phyloP scores from a whole-genome alignment of 1,284 basidiomycete species.

The Puccinia coronata region DNA sequence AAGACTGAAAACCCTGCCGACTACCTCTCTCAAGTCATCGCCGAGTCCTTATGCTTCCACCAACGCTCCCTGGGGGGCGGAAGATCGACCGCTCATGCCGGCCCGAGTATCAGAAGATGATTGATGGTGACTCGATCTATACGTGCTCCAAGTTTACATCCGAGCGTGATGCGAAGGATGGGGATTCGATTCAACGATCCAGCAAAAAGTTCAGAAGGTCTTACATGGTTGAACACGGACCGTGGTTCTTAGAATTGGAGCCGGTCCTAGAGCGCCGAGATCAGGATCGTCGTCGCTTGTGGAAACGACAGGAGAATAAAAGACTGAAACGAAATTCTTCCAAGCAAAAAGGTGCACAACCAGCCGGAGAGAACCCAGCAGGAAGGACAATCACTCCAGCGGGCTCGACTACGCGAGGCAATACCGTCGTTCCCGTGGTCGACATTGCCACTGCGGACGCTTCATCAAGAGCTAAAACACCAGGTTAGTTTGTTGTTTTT shows the following conservation, averaged over 20 bases:
- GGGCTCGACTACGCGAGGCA: not conserved
- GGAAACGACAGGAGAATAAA: conserved; percentile 23
- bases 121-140: conserved; percentile 37
- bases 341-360: not conserved
- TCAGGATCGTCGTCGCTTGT: conserved; percentile 13
- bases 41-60: not conserved
- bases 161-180: not conserved
- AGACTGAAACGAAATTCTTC: not conserved
- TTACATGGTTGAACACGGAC: not conserved
- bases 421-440: not conserved
- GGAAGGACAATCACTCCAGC: not conserved
- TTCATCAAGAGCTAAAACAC: not conserved
- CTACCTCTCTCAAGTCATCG: not conserved
- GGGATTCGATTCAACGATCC: not conserved
- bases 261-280: conserved; percentile 19
- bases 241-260: conserved; percentile 15
- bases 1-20: no score
- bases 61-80: not conserved
- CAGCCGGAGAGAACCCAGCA: not conserved
- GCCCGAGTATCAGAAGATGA: conserved; percentile 23
- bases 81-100: conserved; percentile 19
- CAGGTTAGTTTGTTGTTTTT: not conserved
- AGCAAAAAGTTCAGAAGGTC: conserved; percentile 27
- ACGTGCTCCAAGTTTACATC: conserved; percentile 20
- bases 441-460: not conserved